Evolutionary conservation across 306 rosid genomes (phyloP), one percentile per base, ranked within the genome.

Genomic region (Prunus mume): DNA sequence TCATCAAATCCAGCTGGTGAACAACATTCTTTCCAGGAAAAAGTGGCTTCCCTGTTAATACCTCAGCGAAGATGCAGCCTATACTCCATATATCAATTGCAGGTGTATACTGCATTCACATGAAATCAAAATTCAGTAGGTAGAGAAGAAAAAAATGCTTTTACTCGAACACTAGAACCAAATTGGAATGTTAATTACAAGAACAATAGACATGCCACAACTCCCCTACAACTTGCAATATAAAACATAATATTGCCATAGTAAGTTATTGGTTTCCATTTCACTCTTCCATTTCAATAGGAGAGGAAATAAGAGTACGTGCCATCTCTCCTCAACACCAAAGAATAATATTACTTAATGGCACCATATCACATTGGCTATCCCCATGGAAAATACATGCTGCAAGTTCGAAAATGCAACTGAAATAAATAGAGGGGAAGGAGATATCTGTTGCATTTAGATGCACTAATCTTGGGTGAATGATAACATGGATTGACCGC

Each of bases 71-170:
- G 75, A 94, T 94, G 86, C 97, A 94, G 68, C 98, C 98, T 80
- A 94, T 91, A 68, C 97, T 87, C 98, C 98, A 94, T 61, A 94
- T 86, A 84, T 94, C 98, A 83, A 94, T 94, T 52, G 98, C 97
- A 34, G 97, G 93, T n/a, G 98, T 94, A 85, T 94, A 94, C 98
- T 94, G 90, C 76, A 84, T 51, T 77, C 70, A 80, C 30, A 85
- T 46, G 30, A 43, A 63, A 75, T 50, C 22, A 18, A 2, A 41
- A 34, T 38, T 38, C 22, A 68, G 52, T 72, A 68, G 41, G 73
- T 43, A 56, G 69, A 38, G 13, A 47, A 76, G 19, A 28, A 65
- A n/a, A 2, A 2, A 45, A 20, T 41, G 41, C 54, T 41, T 27
- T 32, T 56, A 43, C 41, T 28, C 51, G 2, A 63, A 46, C 38